These are phyloP conservation scores for Ustilago xerochloae DNA, from an alignment of 1,284 basidiomycete genomes.

Conservation along the genomic window DNA sequence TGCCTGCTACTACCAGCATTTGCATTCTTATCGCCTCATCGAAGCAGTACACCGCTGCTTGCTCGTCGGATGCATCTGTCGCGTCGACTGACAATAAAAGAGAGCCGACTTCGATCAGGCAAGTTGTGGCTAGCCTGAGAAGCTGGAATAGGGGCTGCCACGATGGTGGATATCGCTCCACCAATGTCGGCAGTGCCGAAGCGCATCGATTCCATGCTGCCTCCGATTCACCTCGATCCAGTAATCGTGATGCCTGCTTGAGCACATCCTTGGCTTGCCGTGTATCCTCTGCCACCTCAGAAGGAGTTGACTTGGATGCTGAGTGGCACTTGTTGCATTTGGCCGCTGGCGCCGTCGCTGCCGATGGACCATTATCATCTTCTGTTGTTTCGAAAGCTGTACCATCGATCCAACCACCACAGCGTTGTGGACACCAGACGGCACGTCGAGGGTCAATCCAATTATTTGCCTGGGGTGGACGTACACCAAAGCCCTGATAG, in stretches of 20 bases:
- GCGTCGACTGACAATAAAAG: not conserved
- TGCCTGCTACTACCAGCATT: conserved; percentile 74
- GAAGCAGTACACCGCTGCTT: conserved; percentile 39
- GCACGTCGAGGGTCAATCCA: conserved; percentile 77
- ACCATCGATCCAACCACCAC: conserved; percentile 63
- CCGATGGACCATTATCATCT: not conserved
- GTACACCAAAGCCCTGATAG: conserved; percentile 18
- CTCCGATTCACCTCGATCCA: conserved; percentile 34
- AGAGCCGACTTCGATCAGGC: conserved; percentile 72
- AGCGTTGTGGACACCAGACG: conserved; percentile 72
- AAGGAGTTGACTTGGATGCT: conserved; percentile 71
- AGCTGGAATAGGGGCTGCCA: conserved; percentile 80
- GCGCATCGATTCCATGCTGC: conserved; percentile 76
- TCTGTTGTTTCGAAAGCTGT: conserved; percentile 68
- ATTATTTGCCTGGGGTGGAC: conserved; percentile 9
- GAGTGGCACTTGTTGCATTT: conserved; percentile 71
- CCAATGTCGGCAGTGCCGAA: conserved; percentile 74
- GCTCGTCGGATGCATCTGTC: not conserved
- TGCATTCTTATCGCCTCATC: conserved; percentile 62
- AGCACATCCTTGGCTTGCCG: conserved; percentile 78
- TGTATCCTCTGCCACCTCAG: conserved; percentile 73
- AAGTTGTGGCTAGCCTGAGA: conserved; percentile 76
- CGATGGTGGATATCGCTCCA: conserved; percentile 68
- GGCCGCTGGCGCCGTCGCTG: not conserved
- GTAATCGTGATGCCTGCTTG: conserved; percentile 75